These are phyloP conservation scores for Eucalyptus decipiens DNA, from an alignment of 345 rosid genomes.

Conservation along the genomic window DNA sequence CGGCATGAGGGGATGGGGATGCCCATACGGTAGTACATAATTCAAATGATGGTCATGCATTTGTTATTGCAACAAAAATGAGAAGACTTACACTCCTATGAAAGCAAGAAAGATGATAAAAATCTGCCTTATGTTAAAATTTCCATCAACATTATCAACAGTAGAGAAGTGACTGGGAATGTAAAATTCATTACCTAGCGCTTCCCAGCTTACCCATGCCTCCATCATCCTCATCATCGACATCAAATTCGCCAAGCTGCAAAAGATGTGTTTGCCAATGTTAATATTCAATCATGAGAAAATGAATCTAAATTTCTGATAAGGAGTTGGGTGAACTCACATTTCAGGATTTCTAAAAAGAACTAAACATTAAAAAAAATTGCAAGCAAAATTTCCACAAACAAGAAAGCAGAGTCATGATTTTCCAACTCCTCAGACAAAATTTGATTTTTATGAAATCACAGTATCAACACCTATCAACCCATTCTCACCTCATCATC, in stretches of 20 bases:
- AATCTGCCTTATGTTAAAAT: background rate
- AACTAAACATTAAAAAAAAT: background rate
- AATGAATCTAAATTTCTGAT: background rate
- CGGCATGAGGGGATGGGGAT: background rate
- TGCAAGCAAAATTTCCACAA: background rate
- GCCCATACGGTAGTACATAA: background rate
- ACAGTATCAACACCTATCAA: background rate
- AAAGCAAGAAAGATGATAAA: background rate
- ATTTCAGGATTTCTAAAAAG: background rate
- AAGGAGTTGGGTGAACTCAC: background rate
- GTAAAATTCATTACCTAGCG: background rate
- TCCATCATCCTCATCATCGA: conserved; percentile 13
- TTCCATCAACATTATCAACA: background rate
- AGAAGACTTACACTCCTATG: background rate
- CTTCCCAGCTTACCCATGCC: conserved; percentile 2
- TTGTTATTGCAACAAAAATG: background rate
- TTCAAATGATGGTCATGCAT: background rate
- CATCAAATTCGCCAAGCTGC: conserved; percentile 44
- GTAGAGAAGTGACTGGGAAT: background rate
- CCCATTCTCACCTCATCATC: conserved; percentile 6
- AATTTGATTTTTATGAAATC: background rate
- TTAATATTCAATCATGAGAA: background rate
- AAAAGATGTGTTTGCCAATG: background rate
- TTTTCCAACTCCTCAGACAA: background rate
- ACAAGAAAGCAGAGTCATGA: background rate